A percentile compares a stretch with the other conserved stretches of the same genome.
Conservation (phyloP, 139 green algal species). For the Tetradesmus lagerheimii region DNA sequence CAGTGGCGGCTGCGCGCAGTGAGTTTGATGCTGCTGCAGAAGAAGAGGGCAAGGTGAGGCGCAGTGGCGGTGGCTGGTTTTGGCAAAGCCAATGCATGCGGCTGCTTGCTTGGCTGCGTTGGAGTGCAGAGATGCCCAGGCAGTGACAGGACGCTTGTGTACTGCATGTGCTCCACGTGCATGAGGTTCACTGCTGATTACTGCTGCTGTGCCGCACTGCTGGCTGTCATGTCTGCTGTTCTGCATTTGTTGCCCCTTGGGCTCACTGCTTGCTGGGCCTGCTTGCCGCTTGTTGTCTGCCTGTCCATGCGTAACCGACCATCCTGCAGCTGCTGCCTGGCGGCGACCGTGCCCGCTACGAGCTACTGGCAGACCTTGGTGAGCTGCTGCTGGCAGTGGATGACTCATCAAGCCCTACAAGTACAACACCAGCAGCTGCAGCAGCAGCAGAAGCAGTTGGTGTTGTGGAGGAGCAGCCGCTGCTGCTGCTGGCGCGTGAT, state of each 20-base stretch:
- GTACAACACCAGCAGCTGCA: not conserved
- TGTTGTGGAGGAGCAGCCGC: not conserved
- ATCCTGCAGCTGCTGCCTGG: slow-evolving; percentile 24
- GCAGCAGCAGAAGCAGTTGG: not conserved
- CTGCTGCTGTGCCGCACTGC: no score
- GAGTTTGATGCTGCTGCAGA: slow-evolving; percentile 27
- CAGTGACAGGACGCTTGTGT: no score
- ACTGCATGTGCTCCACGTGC: no score
- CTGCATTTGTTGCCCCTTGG: no score
- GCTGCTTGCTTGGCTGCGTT: no score
- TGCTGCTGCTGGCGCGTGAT: slow-evolving; percentile 29
- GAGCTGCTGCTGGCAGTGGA: slow-evolving; percentile 47
- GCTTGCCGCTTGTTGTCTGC: no score
- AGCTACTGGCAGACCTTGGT: slow-evolving; percentile 48
- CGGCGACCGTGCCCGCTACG: slow-evolving; percentile 33
- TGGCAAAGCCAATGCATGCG: no score
- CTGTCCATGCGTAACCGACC: no score
- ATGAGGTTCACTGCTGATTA: no score
- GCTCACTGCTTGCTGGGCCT: no score
- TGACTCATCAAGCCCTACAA: not conserved
- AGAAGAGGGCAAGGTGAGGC: slow-evolving; percentile 36
- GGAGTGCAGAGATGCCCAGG: no score
- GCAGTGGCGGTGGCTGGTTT: not conserved
- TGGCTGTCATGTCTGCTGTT: no score
- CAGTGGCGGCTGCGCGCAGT: not conserved